A percentile compares a stretch with the other conserved stretches of the same genome.
Conservation (phyloP, 352 stramenopile genomes). For the Thalassiosira livingstoniorum region DNA sequence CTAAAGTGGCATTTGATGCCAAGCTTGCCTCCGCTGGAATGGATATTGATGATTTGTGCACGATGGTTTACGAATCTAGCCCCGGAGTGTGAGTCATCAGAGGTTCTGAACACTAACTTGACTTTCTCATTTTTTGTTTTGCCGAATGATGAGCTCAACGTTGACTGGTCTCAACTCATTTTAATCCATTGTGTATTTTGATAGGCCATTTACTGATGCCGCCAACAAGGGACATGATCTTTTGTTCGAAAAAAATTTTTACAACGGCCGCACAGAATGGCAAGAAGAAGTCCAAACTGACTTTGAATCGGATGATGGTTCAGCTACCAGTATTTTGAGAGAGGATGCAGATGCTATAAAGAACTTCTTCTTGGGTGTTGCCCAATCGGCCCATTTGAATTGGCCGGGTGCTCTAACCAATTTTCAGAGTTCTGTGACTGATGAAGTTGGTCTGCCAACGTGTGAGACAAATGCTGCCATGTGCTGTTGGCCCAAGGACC, state of each 20-base stretch:
- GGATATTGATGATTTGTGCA: slow-evolving; percentile 21
- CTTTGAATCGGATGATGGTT: slow-evolving; percentile 58
- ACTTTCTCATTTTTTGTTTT: no score
- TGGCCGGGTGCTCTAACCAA: slow-evolving; percentile 41
- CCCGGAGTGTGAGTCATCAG: slow-evolving; percentile 29
- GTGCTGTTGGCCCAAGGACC: slow-evolving; percentile 67
- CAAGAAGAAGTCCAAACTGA: slow-evolving; percentile 32
- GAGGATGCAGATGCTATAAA: slow-evolving; percentile 55
- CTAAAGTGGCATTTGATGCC: slow-evolving; percentile 29
- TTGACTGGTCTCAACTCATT: no score
- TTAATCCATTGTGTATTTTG: no score
- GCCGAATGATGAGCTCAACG: no score
- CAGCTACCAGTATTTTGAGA: slow-evolving; percentile 42
- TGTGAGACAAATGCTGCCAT: slow-evolving; percentile 48
- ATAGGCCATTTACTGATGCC: slow-evolving; percentile 1
- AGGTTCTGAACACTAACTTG: no score
- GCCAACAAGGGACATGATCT: slow-evolving; percentile 30
- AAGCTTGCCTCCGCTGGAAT: slow-evolving; percentile 17
- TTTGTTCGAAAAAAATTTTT: slow-evolving; percentile 52
- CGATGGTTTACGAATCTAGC: slow-evolving; percentile 23
- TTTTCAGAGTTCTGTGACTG: slow-evolving; percentile 22
- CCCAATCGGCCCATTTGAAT: slow-evolving; percentile 3
- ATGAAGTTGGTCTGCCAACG: slow-evolving; percentile 4
- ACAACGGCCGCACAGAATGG: slow-evolving; percentile 34
- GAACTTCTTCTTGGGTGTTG: slow-evolving; percentile 43